These are phyloP conservation scores for Ophiostoma sp. DNA, from an alignment of 2,329 filamentous ascomycete species.

Conservation along the genomic window DNA sequence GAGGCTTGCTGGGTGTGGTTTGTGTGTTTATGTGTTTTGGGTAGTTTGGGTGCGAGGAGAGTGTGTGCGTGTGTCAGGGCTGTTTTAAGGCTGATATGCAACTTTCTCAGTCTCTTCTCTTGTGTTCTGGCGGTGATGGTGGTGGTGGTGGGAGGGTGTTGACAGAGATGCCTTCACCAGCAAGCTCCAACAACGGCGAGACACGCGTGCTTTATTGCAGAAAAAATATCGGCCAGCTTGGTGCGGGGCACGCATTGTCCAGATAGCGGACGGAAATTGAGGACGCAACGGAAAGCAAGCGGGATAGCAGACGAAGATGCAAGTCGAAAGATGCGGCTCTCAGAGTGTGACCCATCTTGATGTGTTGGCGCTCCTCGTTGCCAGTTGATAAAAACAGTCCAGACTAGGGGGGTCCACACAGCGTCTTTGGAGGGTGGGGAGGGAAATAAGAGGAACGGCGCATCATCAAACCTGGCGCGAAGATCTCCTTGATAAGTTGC, in stretches of 20 bases:
- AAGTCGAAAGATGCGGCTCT: constrained; percentile 66
- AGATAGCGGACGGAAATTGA: constrained; percentile 41
- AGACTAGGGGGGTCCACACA: constrained; percentile 64
- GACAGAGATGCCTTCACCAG: constrained; percentile 45
- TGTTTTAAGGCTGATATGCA: constrained; percentile 33
- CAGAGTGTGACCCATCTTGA: constrained; percentile 71
- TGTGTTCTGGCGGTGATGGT: neutral
- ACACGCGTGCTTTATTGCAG: constrained; percentile 67
- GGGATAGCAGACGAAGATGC: constrained; percentile 51
- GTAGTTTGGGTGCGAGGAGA: neutral
- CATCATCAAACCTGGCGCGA: constrained; percentile 43
- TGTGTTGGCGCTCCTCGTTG: constrained; percentile 83
- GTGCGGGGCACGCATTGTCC: constrained; percentile 49
- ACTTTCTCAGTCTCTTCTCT: neutral
- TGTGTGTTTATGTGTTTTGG: constrained; percentile 26
- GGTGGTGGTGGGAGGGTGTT: constrained; percentile 6
- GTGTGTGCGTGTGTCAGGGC: constrained; percentile 26
- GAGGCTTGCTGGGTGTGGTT: neutral
- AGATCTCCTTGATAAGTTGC: constrained; percentile 46
- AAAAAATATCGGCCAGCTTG: constrained; percentile 39
- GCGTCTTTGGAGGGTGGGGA: constrained; percentile 46
- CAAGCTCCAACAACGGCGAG: constrained; percentile 49
- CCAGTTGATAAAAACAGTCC: constrained; percentile 72
- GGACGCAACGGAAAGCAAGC: constrained; percentile 40
- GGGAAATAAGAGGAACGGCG: constrained; percentile 38